Conservation (phyloP, 768 basidiomycete genomes). For the Coprinopsis marcescibilis region DNA sequence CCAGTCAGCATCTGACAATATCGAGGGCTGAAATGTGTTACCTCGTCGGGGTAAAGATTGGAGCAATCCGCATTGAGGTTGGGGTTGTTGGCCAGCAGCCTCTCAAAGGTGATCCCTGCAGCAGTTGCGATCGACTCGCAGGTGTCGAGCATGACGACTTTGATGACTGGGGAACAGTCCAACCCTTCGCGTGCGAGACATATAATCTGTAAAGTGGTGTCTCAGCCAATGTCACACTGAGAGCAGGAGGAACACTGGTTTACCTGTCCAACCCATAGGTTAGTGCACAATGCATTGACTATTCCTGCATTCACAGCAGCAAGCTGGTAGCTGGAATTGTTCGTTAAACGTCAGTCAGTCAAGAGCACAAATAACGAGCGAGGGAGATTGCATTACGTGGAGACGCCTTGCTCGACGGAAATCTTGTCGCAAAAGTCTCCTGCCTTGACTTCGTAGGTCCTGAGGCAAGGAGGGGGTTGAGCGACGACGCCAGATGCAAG, state of each 20-base stretch:
- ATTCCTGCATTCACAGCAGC: constrained; percentile 40
- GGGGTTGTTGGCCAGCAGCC: constrained; percentile 58
- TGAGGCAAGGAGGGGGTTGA: constrained; percentile 31
- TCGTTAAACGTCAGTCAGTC: neutral
- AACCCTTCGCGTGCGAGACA: constrained; percentile 54
- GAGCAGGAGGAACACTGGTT: neutral
- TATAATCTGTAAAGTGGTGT: constrained; percentile 24
- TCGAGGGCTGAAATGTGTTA: constrained; percentile 17
- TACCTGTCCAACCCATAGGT: constrained; percentile 50
- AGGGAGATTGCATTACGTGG: constrained; percentile 32
- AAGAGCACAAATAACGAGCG: neutral
- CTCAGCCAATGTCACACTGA: neutral
- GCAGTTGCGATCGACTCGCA: constrained; percentile 38
- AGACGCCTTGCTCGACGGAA: constrained; percentile 38
- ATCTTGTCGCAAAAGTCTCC: constrained; percentile 56
- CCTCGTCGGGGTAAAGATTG: constrained; percentile 59
- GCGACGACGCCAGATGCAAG: neutral
- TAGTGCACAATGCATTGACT: constrained; percentile 49
- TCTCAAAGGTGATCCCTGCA: constrained; percentile 37
- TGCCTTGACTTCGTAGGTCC: constrained; percentile 43
- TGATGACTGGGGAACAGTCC: constrained; percentile 51
- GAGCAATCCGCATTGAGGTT: constrained; percentile 47
- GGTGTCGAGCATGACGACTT: constrained; percentile 42
- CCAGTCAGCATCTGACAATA: neutral
- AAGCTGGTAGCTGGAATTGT: constrained; percentile 48